Evolutionary conservation across 495 filamentous ascomycete genomes (phyloP).

Genomic region (Cercophora samala): DNA sequence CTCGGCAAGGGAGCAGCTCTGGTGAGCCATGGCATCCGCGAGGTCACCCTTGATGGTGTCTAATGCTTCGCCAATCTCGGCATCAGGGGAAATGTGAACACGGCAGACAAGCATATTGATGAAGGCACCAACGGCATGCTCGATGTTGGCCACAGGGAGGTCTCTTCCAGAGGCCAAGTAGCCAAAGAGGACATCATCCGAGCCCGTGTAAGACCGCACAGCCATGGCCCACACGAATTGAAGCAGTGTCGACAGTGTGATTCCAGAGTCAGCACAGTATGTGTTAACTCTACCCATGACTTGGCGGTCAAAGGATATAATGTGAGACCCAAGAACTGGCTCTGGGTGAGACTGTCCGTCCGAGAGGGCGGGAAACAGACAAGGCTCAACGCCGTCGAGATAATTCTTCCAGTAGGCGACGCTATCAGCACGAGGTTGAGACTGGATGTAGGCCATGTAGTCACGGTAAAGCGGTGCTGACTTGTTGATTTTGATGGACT

Average conservation of each 20-base stretch:
- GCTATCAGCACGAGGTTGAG: conserved; percentile 49
- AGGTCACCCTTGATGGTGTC: conserved; percentile 32
- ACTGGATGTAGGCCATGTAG: conserved; percentile 34
- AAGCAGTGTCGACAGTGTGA: conserved; percentile 21
- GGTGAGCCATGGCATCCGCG: conserved; percentile 37
- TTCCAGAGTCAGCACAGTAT: conserved; percentile 23
- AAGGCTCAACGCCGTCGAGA: conserved; percentile 28
- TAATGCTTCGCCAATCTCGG: conserved; percentile 27
- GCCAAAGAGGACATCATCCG: conserved; percentile 59
- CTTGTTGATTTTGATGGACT: conserved; percentile 8
- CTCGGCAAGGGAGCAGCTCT: conserved; percentile 41
- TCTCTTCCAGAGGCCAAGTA: conserved; percentile 28
- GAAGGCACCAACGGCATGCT: conserved; percentile 28
- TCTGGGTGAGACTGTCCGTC: conserved; percentile 13
- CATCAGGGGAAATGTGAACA: conserved; percentile 13
- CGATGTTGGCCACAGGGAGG: conserved; percentile 23
- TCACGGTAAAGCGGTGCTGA: conserved; percentile 18
- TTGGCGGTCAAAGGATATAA: conserved; percentile 13
- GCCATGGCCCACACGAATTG: conserved; percentile 58
- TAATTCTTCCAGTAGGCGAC: conserved; percentile 26
- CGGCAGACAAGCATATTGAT: conserved; percentile 32
- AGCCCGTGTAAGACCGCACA: conserved; percentile 49
- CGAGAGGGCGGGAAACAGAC: conserved; percentile 28
- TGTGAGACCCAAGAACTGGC: conserved; percentile 19
- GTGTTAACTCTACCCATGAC: conserved; percentile 15